Evolutionary conservation across 2,329 filamentous ascomycete species (phyloP), one percentile per base, ranked within the genome.

Genomic region (Fusarium robinianum): DNA sequence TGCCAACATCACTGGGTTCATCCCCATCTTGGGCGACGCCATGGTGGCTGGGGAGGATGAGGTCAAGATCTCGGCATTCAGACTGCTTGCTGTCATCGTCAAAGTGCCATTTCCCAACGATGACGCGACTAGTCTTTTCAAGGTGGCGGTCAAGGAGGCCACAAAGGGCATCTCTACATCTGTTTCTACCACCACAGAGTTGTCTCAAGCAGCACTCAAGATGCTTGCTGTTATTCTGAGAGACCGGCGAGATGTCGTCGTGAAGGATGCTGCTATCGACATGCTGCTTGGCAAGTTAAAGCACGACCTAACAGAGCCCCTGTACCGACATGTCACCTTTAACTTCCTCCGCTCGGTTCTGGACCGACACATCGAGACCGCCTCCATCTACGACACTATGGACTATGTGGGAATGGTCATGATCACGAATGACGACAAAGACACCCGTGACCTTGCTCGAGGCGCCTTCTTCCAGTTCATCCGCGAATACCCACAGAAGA

Each of bases 381-480:
- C 91, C 0, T 80, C 87, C 27, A 84, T 99, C 19, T 99, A 99
- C 64, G 92, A 97, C 63, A 85, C 87, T 7, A 80, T 96, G 52
- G 94, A 99, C 65, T 85, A 90, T 60, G 85, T 95, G 19, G 89
- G 90, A 32, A 85, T 81, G 4, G 87, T 96, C 66, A 97, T 97
- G 91, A 87, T 99, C 43, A 96, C 88, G 30, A 97, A 97, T 63
- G 89, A 96, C 51, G 91, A 95, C 57, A 87, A 87, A 57, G 84
- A 87, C 53, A 92, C 92, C 3, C 82, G 94, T 38, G 90, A 96
- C 65, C 76, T 95, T 24, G 91, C 92, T 10, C 80, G 94, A 43
- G 90, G 90, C 14, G 87, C 90, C 10, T 99, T 95, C 68, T 87
- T 96, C 67, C 90, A 96, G 57, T 99, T 99, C 71, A 74, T 99